A percentile compares a stretch with the other conserved stretches of the same genome.
Conservation (phyloP, 2,329 filamentous ascomycete genomes). For the Ceratocystis alfenasii region DNA sequence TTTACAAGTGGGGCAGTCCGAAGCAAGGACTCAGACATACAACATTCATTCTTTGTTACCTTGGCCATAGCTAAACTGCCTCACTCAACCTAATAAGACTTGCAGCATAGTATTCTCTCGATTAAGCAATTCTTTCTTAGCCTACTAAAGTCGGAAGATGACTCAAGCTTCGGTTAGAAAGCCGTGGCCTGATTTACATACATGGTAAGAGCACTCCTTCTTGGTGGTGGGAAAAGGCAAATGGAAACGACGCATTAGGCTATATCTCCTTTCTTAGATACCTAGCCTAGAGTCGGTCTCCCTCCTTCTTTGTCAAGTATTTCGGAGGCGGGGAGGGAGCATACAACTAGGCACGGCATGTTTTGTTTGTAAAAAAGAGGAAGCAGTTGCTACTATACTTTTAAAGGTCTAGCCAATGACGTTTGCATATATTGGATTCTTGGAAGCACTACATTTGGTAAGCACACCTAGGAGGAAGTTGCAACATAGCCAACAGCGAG, state of each 20-base stretch:
- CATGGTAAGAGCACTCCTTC: not conserved
- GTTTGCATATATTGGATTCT: not conserved
- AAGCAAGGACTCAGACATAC: not conserved
- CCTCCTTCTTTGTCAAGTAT: not conserved
- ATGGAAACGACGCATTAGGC: not conserved
- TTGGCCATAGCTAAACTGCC: not conserved
- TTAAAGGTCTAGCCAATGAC: not conserved
- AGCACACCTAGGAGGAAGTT: not conserved
- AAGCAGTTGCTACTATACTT: not conserved
- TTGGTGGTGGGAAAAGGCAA: not conserved
- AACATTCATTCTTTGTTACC: not conserved
- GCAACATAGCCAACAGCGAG: not conserved
- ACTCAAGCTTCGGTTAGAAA: not conserved
- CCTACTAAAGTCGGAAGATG: not conserved
- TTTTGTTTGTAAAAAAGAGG: not conserved
- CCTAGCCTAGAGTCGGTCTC: not conserved
- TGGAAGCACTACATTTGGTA: not conserved
- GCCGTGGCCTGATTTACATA: not conserved
- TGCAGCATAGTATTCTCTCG: not conserved
- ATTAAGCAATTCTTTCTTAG: not conserved
- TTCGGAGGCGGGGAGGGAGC: not conserved
- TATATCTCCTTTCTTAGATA: not conserved
- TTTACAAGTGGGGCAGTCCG: not conserved
- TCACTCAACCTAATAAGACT: not conserved
- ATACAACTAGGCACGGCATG: not conserved